Evolutionary conservation across 495 filamentous ascomycete species (phyloP), one percentile per base, ranked within the genome.

Genomic region (Gamarada debralockiae): DNA sequence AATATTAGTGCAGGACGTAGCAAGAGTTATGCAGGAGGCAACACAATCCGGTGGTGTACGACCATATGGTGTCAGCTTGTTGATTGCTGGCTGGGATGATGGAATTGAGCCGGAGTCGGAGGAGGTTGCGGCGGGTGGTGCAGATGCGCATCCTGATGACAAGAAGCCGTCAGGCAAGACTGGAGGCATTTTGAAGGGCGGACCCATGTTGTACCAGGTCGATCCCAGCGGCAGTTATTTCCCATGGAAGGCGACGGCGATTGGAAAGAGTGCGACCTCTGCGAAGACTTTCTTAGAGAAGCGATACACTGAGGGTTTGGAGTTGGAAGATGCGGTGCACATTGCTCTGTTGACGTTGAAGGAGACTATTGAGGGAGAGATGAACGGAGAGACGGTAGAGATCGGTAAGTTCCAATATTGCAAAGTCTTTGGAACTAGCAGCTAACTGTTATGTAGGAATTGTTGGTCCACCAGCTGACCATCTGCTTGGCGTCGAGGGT

Each of bases 281-380:
- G 93, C 93, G 43, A 98, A 98, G 55, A 98, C 93, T 1, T 98
- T 97, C 75, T 73, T 98, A 63, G 93, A 98, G 80, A 98, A 98
- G 82, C 77, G 93, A 69, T 97, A 97, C 70, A 95, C 90, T 1
- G 93, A 98, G 70, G 92, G 92, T 14, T 76, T 98, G 66, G 93
- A 98, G 78, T 74, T 99, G 54, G 93, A 99, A 72, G 93, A 99
- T 72, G 93, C 93, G 18, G 91, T 99, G 55, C 92, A 97, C 73
- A 99, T 99, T 77, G 93, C 93, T 44, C 79, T 99, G 48, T 73
- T 97, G 68, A 99, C 93, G 38, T 73, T 99, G 67, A 99, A 99
- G 78, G 93, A 99, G 80, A 96, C 91, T 23, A 97, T 97, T 59
- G 93, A 97, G 71, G 93, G 93, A 21, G 93, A 98, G 74, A 97